phyloP scores from a whole-genome alignment of 768 basidiomycete genomes.

The Boletus pseudo-olivaceus region DNA sequence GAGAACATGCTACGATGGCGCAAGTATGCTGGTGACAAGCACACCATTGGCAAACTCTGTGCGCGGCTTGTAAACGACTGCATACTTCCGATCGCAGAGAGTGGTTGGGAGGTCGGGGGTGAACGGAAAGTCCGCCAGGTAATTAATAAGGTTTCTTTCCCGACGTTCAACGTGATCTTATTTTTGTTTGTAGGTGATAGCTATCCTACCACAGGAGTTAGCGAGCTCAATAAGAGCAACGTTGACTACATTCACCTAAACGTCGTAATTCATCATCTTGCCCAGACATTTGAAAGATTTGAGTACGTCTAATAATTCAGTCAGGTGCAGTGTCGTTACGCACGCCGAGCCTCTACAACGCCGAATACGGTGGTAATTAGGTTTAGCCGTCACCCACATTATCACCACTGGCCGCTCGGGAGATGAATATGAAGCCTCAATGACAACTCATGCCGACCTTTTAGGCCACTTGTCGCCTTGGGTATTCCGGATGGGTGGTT shows the following conservation, averaged over 20 bases:
- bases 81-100: conserved; percentile 63
- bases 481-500: conserved; percentile 39
- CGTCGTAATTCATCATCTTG: conserved; percentile 9
- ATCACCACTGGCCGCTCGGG: conserved; percentile 37
- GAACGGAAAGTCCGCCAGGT: conserved; percentile 63
- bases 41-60: conserved; percentile 52
- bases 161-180: conserved; percentile 3
- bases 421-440: conserved; percentile 52
- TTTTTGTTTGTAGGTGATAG: conserved; percentile 18
- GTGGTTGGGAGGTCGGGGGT: conserved; percentile 88
- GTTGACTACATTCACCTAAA: conserved; percentile 9
- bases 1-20: conserved; percentile 74
- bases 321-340: background rate
- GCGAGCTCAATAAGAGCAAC: conserved; percentile 18
- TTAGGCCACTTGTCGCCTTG: background rate
- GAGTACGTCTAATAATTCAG: conserved; percentile 4
- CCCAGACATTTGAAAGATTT: background rate
- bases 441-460: conserved; percentile 42
- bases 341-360: conserved; percentile 21
- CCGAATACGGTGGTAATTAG: conserved; percentile 37
- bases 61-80: conserved; percentile 54
- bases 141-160: conserved; percentile 12
- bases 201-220: conserved; percentile 26
- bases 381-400: conserved; percentile 31
- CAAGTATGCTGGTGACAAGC: conserved; percentile 62